phyloP scores from a whole-genome alignment of 2,329 filamentous ascomycete genomes.

The Didymella keratinophila region DNA sequence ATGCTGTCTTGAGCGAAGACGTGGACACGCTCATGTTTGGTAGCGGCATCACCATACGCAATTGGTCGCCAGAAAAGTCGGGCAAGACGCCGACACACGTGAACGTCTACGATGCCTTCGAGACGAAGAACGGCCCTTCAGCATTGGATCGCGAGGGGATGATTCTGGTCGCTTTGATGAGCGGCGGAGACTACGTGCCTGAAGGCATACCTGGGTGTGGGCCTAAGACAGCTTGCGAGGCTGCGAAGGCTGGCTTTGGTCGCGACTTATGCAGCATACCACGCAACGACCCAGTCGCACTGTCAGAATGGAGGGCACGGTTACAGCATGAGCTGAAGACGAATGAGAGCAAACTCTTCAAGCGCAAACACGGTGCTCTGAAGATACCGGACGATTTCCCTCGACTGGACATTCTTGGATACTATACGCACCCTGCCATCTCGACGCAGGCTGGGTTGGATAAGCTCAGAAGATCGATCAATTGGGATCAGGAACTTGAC shows the following conservation, averaged over 20 bases:
- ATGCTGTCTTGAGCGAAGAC: slow-evolving; percentile 94
- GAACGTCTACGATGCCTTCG: slow-evolving; percentile 74
- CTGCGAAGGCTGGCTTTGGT: slow-evolving; percentile 87
- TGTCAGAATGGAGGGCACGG: slow-evolving; percentile 74
- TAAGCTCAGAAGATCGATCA: slow-evolving; percentile 61
- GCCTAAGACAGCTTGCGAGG: slow-evolving; percentile 86
- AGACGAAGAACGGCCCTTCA: slow-evolving; percentile 61
- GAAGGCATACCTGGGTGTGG: slow-evolving; percentile 89
- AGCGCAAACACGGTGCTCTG: slow-evolving; percentile 75
- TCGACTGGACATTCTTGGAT: slow-evolving; percentile 77
- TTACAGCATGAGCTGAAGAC: slow-evolving; percentile 79
- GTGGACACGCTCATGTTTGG: slow-evolving; percentile 99
- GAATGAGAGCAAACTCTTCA: slow-evolving; percentile 85
- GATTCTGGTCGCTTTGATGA: slow-evolving; percentile 93
- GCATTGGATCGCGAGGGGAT: slow-evolving; percentile 85
- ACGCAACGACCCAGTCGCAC: slow-evolving; percentile 64
- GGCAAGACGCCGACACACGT: slow-evolving; percentile 83
- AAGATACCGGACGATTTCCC: slow-evolving; percentile 84
- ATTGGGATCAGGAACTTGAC: slow-evolving; percentile 71
- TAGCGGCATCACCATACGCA: slow-evolving; percentile 77
- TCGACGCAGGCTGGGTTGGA: slow-evolving; percentile 68
- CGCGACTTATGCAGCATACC: slow-evolving; percentile 73
- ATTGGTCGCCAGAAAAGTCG: slow-evolving; percentile 80
- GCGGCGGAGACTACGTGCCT: slow-evolving; percentile 91
- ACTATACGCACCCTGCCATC: slow-evolving; percentile 87